These are phyloP conservation scores for Nepenthes alata DNA, from an alignment of 179 eudicot species.

Conservation along the genomic window DNA sequence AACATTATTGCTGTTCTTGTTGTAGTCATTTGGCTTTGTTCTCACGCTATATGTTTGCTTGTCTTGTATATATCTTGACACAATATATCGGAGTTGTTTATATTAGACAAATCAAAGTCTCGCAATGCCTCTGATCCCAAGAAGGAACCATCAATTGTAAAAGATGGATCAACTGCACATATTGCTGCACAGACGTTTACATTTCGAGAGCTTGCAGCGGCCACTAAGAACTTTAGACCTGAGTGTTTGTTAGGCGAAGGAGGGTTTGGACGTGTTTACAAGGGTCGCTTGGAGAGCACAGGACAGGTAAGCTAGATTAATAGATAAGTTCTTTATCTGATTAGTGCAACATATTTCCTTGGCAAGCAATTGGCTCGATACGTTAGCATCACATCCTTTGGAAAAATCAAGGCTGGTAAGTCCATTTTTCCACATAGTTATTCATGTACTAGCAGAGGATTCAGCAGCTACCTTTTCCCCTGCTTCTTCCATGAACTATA, in stretches of 20 bases:
- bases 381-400: too few species aligned
- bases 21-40: neutral
- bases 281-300: constrained; percentile 32
- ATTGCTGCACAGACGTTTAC: constrained; percentile 58
- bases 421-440: too few species aligned
- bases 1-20: neutral
- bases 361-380: too few species aligned
- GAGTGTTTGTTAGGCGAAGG: constrained; percentile 53
- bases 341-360: neutral
- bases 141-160: constrained; percentile 35
- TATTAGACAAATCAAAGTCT: constrained; percentile 54
- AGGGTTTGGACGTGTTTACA: constrained; percentile 28
- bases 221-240: constrained; percentile 45
- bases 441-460: too few species aligned
- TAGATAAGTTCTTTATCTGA: neutral
- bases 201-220: constrained; percentile 50
- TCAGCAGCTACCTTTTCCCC: too few species aligned
- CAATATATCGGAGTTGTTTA: neutral
- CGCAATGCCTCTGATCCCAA: constrained; percentile 51
- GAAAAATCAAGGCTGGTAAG: too few species aligned
- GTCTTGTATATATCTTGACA: neutral
- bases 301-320: constrained; percentile 30
- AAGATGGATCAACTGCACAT: constrained; percentile 35
- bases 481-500: too few species aligned
- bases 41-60: constrained; percentile 1